Evolutionary conservation across 805 yeast species (phyloP).

Genomic region (Martiniozyma abietophila): DNA sequence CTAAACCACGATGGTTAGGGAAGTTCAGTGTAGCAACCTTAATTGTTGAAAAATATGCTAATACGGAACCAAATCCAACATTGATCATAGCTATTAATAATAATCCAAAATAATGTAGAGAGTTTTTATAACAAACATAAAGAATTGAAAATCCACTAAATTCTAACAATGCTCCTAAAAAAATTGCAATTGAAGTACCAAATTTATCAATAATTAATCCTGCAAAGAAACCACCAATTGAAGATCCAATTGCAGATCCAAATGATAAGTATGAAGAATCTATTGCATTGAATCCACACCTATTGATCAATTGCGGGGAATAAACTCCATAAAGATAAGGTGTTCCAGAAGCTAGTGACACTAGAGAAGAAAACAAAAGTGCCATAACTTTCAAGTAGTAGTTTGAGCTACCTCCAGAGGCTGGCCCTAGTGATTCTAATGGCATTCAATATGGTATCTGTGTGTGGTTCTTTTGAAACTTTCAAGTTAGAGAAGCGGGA

Average conservation of each 20-base stretch:
- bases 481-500: no score
- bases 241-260: conserved; percentile 53
- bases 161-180: conserved; percentile 64
- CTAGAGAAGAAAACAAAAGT: conserved; percentile 27
- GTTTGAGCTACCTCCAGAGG: no score
- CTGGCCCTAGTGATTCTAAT: no score
- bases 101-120: conserved; percentile 30
- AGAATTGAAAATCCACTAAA: conserved; percentile 46
- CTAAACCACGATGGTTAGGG: conserved; percentile 61
- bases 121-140: conserved; percentile 35
- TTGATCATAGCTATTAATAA: conserved; percentile 41
- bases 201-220: conserved; percentile 90
- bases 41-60: conserved; percentile 50
- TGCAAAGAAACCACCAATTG: conserved; percentile 84
- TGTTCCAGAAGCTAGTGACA: conserved; percentile 64
- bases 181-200: conserved; percentile 89
- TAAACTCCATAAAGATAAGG: conserved; percentile 69
- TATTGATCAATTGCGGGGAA: conserved; percentile 58
- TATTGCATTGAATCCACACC: conserved; percentile 47
- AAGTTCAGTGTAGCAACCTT: conserved; percentile 55
- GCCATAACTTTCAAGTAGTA: conserved; percentile 15
- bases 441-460: no score
- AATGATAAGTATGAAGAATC: conserved; percentile 59
- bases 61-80: conserved; percentile 58
- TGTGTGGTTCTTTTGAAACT: no score